Conservation (phyloP, 2,329 filamentous ascomycete species). For the Aureobasidium lini region DNA sequence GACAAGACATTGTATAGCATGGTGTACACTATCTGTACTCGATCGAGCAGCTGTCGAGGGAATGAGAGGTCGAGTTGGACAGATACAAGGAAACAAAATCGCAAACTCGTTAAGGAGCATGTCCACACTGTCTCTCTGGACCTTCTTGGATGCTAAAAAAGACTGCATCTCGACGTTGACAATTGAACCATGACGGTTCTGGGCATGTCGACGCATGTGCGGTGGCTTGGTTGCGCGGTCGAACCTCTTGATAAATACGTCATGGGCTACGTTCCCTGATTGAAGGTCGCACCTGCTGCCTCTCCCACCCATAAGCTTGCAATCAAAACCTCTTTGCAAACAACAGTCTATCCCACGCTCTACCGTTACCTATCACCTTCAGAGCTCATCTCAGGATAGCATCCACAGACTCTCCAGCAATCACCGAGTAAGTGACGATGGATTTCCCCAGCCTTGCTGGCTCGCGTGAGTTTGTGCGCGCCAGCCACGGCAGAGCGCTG, state of each 20-base stretch:
- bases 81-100: too few relatives aligned
- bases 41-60: too few relatives aligned
- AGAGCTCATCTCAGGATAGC: background rate
- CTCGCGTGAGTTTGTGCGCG: constrained; percentile 11
- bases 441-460: background rate
- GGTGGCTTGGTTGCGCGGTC: background rate
- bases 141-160: too few relatives aligned
- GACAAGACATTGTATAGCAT: background rate
- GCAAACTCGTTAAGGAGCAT: too few relatives aligned
- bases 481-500: constrained; percentile 12
- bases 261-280: background rate
- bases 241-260: background rate
- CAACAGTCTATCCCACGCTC: background rate
- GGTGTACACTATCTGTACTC: too few relatives aligned
- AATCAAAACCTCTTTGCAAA: background rate
- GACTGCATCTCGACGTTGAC: too few relatives aligned
- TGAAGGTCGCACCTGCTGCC: background rate
- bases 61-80: too few relatives aligned
- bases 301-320: background rate
- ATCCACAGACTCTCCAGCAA: background rate
- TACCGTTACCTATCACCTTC: background rate
- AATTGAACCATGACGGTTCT: too few relatives aligned
- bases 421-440: background rate
- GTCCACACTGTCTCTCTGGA: too few relatives aligned
- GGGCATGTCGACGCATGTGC: background rate